These are phyloP conservation scores for Carex arenaria DNA, from an alignment of 202 grass and related monocot genomes.

Conservation along the genomic window DNA sequence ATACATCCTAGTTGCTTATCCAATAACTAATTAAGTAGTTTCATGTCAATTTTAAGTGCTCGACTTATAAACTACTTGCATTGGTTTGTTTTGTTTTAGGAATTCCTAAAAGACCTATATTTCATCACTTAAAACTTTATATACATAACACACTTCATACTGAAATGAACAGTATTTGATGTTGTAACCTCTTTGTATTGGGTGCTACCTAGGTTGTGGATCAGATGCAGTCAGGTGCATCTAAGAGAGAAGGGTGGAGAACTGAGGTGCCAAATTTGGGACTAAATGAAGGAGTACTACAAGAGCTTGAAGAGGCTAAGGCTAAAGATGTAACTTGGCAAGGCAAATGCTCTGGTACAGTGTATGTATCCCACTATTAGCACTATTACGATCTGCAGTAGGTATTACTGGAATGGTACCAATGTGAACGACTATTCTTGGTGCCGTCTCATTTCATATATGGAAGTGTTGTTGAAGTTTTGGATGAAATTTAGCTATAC, in stretches of 20 bases:
- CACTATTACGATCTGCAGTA: slow-evolving; percentile 14
- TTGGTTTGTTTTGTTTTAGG: background rate
- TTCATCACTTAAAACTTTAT: background rate
- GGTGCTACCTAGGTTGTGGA: slow-evolving; percentile 70
- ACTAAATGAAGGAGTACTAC: slow-evolving; percentile 30
- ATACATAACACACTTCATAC: background rate
- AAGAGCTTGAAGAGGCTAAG: slow-evolving; percentile 62
- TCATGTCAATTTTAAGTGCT: background rate
- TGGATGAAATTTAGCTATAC: background rate
- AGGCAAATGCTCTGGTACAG: slow-evolving; percentile 97
- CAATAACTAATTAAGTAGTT: background rate
- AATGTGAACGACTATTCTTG: background rate
- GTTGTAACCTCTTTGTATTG: background rate
- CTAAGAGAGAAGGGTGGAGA: slow-evolving; percentile 54
- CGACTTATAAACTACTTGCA: background rate
- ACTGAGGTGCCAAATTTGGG: slow-evolving; percentile 66
- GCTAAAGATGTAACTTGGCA: slow-evolving; percentile 70
- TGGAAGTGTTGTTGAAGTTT: too few relatives aligned
- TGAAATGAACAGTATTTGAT: background rate
- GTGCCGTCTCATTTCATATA: too few relatives aligned
- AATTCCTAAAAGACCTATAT: background rate
- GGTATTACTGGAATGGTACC: background rate
- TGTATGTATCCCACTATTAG: slow-evolving; percentile 47
- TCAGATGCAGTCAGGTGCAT: slow-evolving; percentile 70
- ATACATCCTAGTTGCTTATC: background rate